A percentile compares a stretch with the other conserved stretches of the same genome.
Evolutionary conservation across 768 basidiomycete species (phyloP).

Genomic region (Kwoniella sp.): DNA sequence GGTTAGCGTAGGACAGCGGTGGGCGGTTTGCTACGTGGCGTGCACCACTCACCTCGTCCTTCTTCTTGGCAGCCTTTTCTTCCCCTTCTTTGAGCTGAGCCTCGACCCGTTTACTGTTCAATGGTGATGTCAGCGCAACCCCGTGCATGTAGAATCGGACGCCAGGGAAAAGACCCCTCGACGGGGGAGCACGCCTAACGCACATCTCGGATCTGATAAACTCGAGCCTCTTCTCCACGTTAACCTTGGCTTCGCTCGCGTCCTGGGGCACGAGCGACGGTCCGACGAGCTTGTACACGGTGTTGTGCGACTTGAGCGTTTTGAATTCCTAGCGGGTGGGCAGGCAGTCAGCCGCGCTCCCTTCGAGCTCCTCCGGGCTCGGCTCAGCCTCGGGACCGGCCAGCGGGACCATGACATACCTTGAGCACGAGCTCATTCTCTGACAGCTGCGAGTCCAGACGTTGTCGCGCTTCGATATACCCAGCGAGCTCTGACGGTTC

Average conservation of each 20-base stretch:
- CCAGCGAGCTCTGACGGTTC: conserved; percentile 63
- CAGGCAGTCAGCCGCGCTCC: too few species aligned
- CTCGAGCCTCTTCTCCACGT: conserved; percentile 82
- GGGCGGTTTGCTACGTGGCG: not conserved
- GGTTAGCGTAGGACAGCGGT: not conserved
- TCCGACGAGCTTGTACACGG: conserved; percentile 84
- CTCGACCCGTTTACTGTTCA: conserved; percentile 75
- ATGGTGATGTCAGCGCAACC: too few species aligned
- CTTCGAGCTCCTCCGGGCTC: not conserved
- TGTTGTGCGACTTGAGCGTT: conserved; percentile 66
- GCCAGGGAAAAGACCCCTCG: too few species aligned
- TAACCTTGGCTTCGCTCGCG: conserved; percentile 74
- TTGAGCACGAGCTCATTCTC: conserved; percentile 92
- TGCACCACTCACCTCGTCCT: conserved; percentile 62
- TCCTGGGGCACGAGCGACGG: conserved; percentile 89
- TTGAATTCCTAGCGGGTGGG: conserved; percentile 66
- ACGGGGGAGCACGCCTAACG: conserved; percentile 37
- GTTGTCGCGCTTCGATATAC: conserved; percentile 73
- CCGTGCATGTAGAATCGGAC: too few species aligned
- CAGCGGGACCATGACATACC: conserved; percentile 52
- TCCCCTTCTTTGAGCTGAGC: conserved; percentile 72
- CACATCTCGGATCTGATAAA: conserved; percentile 87
- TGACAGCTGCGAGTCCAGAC: conserved; percentile 80
- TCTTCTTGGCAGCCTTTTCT: conserved; percentile 73
- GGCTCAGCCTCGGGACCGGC: not conserved